These are phyloP conservation scores for Cylindrotheca closterium DNA, from an alignment of 108 stramenopile species.

Conservation along the genomic window DNA sequence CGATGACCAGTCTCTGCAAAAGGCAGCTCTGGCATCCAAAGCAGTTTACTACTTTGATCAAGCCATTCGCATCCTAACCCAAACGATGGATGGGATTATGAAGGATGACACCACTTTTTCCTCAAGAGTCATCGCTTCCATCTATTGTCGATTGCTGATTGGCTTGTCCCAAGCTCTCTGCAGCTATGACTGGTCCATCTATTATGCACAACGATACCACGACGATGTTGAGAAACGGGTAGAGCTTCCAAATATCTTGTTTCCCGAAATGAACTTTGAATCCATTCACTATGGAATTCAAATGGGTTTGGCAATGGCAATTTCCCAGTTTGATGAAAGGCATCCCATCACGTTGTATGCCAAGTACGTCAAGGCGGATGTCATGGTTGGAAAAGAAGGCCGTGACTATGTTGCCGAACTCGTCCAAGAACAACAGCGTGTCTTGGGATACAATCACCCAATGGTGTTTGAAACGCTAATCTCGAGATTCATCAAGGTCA, in stretches of 20 bases:
- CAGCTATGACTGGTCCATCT: neutral
- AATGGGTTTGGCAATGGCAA: neutral
- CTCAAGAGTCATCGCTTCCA: neutral
- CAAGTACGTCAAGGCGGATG: neutral
- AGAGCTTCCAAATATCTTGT: neutral
- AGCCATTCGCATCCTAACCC: neutral
- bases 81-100: neutral
- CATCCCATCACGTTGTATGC: neutral
- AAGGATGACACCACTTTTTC: too few species aligned
- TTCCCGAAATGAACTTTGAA: neutral
- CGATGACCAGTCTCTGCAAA: neutral
- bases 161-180: neutral
- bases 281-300: neutral
- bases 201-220: neutral
- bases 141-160: neutral
- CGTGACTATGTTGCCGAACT: neutral
- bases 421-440: neutral
- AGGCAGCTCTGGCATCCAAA: neutral
- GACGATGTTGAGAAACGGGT: neutral
- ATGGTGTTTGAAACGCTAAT: neutral
- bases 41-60: neutral
- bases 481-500: too few species aligned
- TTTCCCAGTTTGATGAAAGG: neutral
- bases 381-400: neutral
- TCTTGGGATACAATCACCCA: neutral